Percentiles rank a stretch among this genome's conserved stretches.
These are phyloP conservation scores for Ustilago bromivora DNA, from an alignment of 1,284 basidiomycete species.

Conservation along the genomic window DNA sequence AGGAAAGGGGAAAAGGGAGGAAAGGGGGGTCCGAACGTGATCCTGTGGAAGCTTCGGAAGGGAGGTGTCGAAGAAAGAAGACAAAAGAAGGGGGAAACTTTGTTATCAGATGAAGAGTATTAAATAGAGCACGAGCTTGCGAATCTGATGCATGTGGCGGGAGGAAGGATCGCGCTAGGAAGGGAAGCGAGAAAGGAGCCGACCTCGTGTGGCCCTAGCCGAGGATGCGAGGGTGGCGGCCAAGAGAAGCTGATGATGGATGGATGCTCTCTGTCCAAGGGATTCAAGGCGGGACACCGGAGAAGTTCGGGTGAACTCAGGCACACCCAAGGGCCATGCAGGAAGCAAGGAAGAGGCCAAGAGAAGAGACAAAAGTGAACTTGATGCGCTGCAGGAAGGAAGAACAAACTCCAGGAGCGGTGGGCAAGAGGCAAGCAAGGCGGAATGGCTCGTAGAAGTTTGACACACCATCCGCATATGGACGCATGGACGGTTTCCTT, in stretches of 20 bases:
- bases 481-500: neutral
- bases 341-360: slow-evolving; percentile 8
- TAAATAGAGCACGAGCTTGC: slow-evolving; percentile 9
- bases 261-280: too few species aligned
- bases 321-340: slow-evolving; percentile 11
- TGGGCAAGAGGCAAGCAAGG: neutral
- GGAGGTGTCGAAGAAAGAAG: neutral
- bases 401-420: neutral
- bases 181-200: slow-evolving; percentile 9
- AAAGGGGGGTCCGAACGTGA: neutral
- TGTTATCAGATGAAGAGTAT: slow-evolving; percentile 32
- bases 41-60: neutral
- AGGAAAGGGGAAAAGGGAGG: neutral
- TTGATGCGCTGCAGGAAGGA: slow-evolving; percentile 21
- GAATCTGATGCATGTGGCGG: slow-evolving; percentile 2
- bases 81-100: neutral
- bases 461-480: neutral
- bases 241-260: neutral
- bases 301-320: slow-evolving; percentile 19
- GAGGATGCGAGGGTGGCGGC: neutral
- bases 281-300: neutral
- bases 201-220: slow-evolving; percentile 8
- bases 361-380: slow-evolving; percentile 18
- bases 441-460: slow-evolving; percentile 16
- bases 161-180: slow-evolving; percentile 6